Base-by-base conservation (phyloP, 306 rosid genomes). In the Vicia faba region DNA sequence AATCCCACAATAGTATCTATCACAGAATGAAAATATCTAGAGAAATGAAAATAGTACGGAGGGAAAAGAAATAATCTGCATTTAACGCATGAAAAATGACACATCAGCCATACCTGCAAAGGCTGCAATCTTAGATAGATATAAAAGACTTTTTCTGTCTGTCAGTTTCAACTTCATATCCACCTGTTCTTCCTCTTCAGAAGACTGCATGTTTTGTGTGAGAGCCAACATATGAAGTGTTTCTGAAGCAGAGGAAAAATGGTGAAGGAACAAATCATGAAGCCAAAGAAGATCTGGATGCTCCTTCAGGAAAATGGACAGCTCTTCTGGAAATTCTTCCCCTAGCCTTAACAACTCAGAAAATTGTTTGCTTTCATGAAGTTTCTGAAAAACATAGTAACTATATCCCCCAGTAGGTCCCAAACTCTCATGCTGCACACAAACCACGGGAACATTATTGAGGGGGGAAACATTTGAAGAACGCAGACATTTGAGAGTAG, bases 401-500 rank as follows among this genome's bases (percentile, higher is more conserved):
- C 96, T 82, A 79, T 86, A 93, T 53, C 98, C 98, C 81, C 96
- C 95, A 77, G 81, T 78, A 48, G 98, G 97, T 61, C 97, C 96
- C 85, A 85, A 80, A 87, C 96, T 89, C 77, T 93, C 97, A 73
- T 66, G 96, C 98, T 89, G 84, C 84, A 83, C 20, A 68, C 69
- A 78, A 86, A 78, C 64, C 61, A 68, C 66, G 3, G 48, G 46
- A 35, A 73, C 70, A 50, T 73, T 65, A 44, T 76, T 66, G 55
- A 72, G 45, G 44, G 44, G 57, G 11, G 28, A 49, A 59, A 45
- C 64, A 70, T 77, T 35, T 71, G 40, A 53, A 29, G 62, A 61
- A 33, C 58, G 8, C 40, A 65, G 11, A 54, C 61, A 51, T 12
- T 45, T 14, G 69, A 77, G 53, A 16, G 25, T 20, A 75, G 41